Evolutionary conservation across 805 yeast species (phyloP), one percentile per base, ranked within the genome.

Genomic region (Candida morakotiae): DNA sequence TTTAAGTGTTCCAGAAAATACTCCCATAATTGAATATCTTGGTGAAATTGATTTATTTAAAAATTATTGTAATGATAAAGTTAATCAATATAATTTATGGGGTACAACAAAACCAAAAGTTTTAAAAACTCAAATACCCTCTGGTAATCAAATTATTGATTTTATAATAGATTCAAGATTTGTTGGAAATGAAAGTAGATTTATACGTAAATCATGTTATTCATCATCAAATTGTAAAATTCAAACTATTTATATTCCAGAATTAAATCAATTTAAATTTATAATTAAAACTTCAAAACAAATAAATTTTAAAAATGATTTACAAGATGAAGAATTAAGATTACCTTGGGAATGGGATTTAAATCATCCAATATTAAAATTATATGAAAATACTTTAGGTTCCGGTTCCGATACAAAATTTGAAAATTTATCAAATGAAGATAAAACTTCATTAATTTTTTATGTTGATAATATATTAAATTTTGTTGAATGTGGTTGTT

Each of bases 311-410:
- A 48, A 48, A 24, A 38, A 52, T 2, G 55, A 49, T 2, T 10
- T 68, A 35, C 58, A 69, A 8, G 87, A 79, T n/a, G 75, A 79
- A 27, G 97, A 89, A 52, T 59, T 91, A 15, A 73, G 89, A 0
- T 58, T 87, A 8, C 76, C 80, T 2, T 91, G 98, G 98, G 86
- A 82, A 42, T 91, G 96, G 95, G 95, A 88, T 52, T 53, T 60
- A 3, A 45, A 64, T 13, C 96, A 88, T 54, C 95, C 97, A 2
- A 83, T 87, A 26, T 62, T 66, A 37, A 69, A 71, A 45, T 60
- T 83, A 38, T 49, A 48, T 28, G 8, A 4, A 5, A 13, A 6
- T 5, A 55, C 43, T 22, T n/a, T n/a, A n/a, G n/a, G n/a, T n/a
- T n/a, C n/a, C n/a, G 59, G 83, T 37, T 47, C 47, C 25, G 55